Evolutionary conservation across 2,329 filamentous ascomycete species (phyloP), one percentile per base, ranked within the genome.

Genomic region (Gaeumannomyces tritici): DNA sequence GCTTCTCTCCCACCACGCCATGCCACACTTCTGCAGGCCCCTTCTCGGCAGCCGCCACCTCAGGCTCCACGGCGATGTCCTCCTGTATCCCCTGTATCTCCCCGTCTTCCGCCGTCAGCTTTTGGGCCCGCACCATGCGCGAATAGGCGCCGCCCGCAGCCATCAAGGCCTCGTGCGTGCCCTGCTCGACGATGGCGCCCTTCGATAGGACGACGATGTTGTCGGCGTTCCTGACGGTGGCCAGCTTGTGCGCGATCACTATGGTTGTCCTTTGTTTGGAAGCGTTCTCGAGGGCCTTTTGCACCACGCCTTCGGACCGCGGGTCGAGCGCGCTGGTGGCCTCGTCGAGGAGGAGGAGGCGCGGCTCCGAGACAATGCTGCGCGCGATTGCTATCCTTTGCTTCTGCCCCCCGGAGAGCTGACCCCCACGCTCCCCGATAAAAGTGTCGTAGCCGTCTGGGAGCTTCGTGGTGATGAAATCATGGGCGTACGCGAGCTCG

Each of bases 301-400:
- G 83, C 0, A 86, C 82, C n/a, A 81, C 75, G 1, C 74, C 72
- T 58, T 79, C 76, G 1, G 76, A 71, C n/a, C 76, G 70, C 2
- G 73, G 70, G 59, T 76, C 74, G 26, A 79, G 69, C 0, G 85
- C 83, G 57, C 80, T 83, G 0, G 87, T 89, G 1, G 86, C 86
- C 71, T 89, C 87, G 64, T 89, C 87, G 2, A 89, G 73, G 18
- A 89, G 79, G 0, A 89, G 75, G 33, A 89, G 83, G 56, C 73
- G 73, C 3, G 76, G 75, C 31, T 75, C 66, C 2, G 71, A 72
- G 26, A 79, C 69, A 58, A 79, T 72, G 55, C 73, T 74, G n/a
- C 76, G 71, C 2, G 75, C 75, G 62, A 89, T 89, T 0, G 85
- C 82, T 27, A 89, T 77, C 12, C 86, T 78, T 66, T 89, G 86